Conservation (phyloP, 129 eudicot genomes). For the Pittosporum tobira region DNA sequence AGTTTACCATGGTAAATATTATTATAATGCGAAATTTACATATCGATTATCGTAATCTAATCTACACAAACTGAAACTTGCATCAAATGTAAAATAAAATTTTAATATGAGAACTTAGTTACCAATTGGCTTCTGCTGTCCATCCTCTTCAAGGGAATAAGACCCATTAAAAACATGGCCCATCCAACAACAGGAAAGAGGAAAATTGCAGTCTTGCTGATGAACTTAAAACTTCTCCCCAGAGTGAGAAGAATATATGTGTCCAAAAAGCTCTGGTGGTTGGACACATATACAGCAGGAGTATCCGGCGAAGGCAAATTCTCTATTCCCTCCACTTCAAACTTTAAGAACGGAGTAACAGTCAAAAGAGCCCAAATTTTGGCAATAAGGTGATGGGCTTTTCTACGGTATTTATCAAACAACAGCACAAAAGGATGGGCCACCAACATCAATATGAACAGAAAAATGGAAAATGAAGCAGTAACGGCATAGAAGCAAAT, state of each 20-base stretch:
- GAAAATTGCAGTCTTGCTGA: slow-evolving; percentile 84
- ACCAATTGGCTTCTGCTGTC: slow-evolving; percentile 96
- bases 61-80: neutral
- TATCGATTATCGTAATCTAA: neutral
- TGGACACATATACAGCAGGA: slow-evolving; percentile 85
- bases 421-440: slow-evolving; percentile 81
- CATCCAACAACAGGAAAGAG: slow-evolving; percentile 79
- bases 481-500: slow-evolving; percentile 70
- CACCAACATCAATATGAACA: slow-evolving; percentile 60
- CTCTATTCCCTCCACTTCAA: slow-evolving; percentile 61
- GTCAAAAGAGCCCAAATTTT: slow-evolving; percentile 64
- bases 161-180: slow-evolving; percentile 91
- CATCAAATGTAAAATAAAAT: neutral
- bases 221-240: slow-evolving; percentile 81
- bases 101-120: slow-evolving; percentile 2
- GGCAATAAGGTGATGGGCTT: slow-evolving; percentile 53
- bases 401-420: slow-evolving; percentile 58
- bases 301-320: slow-evolving; percentile 64
- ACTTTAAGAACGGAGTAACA: slow-evolving; percentile 49
- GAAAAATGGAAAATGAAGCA: slow-evolving; percentile 50
- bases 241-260: slow-evolving; percentile 74
- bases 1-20: neutral
- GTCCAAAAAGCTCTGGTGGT: slow-evolving; percentile 95
- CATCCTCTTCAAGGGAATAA: slow-evolving; percentile 85
- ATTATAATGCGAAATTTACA: neutral